phyloP scores from a whole-genome alignment of 2,329 filamentous ascomycete genomes.

The Aspergillus fumigatiaffinis region DNA sequence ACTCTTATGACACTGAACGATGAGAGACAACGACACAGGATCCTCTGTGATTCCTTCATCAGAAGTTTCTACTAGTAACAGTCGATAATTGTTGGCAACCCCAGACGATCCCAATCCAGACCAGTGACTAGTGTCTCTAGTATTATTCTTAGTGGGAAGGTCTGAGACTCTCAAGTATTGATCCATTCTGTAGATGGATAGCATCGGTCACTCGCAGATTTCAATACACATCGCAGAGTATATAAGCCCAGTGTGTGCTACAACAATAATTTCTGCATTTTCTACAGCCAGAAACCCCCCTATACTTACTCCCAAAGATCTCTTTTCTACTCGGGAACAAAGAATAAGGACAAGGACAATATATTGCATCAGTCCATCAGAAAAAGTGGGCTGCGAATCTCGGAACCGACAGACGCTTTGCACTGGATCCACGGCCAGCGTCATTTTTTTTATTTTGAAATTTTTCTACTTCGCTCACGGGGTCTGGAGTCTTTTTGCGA shows the following conservation, averaged over 20 bases:
- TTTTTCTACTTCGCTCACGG: background rate
- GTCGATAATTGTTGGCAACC: conserved; percentile 7
- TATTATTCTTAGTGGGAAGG: conserved; percentile 1
- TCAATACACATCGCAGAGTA: background rate
- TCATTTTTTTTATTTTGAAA: conserved; percentile 2
- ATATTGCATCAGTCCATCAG: background rate
- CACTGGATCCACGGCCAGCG: conserved; percentile 7
- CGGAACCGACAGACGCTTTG: conserved; percentile 18
- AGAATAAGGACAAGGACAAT: background rate
- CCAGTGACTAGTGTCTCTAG: conserved; percentile 1
- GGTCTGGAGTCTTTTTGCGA: background rate
- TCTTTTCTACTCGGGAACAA: conserved; percentile 1
- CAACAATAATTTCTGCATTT: background rate
- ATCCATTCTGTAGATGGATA: background rate
- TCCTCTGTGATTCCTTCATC: background rate
- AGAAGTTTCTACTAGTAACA: background rate
- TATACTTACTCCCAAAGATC: background rate
- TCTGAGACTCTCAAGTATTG: background rate
- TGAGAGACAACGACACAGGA: background rate
- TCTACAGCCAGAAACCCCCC: background rate
- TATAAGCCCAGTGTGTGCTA: background rate
- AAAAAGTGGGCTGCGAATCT: conserved; percentile 11
- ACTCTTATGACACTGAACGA: too few relatives aligned
- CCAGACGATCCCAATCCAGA: conserved; percentile 17
- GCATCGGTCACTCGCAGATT: too few relatives aligned